A percentile compares a stretch with the other conserved stretches of the same genome.
These are phyloP conservation scores for Dipteronia sinensis DNA, from an alignment of 345 rosid species.

Conservation along the genomic window DNA sequence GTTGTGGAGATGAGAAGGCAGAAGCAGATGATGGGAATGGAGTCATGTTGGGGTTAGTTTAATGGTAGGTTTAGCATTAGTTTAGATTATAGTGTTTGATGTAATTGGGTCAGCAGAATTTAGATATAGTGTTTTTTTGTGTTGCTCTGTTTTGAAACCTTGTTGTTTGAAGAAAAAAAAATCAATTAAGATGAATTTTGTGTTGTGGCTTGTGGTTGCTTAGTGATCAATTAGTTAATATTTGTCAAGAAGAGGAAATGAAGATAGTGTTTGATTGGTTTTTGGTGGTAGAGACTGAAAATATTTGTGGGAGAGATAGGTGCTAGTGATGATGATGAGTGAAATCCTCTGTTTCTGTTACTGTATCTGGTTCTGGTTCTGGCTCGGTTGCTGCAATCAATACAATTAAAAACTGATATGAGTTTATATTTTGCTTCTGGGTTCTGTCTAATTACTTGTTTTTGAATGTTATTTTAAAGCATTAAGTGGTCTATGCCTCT, in stretches of 20 bases:
- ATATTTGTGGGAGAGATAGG: slow-evolving; percentile 13
- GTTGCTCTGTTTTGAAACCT: background rate
- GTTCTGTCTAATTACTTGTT: no score
- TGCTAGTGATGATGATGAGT: slow-evolving; percentile 8
- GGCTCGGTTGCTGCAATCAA: background rate
- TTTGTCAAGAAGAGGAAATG: slow-evolving; percentile 11
- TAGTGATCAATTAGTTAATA: slow-evolving; percentile 17
- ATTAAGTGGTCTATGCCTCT: no score
- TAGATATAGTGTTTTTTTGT: slow-evolving; percentile 20
- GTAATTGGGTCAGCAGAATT: slow-evolving; percentile 27
- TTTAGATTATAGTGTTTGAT: slow-evolving; percentile 35
- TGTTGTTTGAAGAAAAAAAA: slow-evolving; percentile 12
- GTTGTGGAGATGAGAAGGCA: slow-evolving; percentile 79
- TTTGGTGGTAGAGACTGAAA: slow-evolving; percentile 12
- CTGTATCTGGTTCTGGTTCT: background rate
- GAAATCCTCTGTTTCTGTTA: background rate
- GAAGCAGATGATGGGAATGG: slow-evolving; percentile 31
- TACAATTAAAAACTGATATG: background rate
- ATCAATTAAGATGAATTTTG: slow-evolving; percentile 34
- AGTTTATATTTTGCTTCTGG: no score
- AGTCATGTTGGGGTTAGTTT: slow-evolving; percentile 25
- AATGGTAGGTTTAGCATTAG: slow-evolving; percentile 28
- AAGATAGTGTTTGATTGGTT: slow-evolving; percentile 15
- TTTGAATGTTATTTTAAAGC: no score
- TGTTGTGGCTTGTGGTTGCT: slow-evolving; percentile 33